Percentiles rank a stretch among this genome's conserved stretches.
These are phyloP conservation scores for Diutina pseudorugosa DNA, from an alignment of 1,139 yeast species.

Conservation along the genomic window DNA sequence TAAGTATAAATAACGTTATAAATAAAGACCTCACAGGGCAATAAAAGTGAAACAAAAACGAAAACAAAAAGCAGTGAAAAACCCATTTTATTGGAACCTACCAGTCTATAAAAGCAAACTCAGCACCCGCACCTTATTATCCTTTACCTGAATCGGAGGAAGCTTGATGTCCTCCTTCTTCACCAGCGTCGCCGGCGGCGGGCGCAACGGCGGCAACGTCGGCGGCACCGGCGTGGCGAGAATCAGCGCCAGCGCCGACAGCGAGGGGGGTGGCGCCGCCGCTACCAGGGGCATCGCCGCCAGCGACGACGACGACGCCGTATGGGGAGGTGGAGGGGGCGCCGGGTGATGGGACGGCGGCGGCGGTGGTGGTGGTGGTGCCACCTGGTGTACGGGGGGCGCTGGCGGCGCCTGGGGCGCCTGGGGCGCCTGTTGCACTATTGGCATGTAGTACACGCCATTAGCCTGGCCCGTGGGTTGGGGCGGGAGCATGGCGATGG, in stretches of 20 bases:
- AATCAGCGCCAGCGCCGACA: not conserved
- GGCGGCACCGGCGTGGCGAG: not conserved
- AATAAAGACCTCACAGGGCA: no score
- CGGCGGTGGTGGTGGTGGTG: not conserved
- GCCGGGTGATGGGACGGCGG: not conserved
- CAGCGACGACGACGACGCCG: not conserved
- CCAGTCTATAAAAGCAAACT: not conserved
- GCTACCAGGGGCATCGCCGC: not conserved
- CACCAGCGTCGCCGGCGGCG: not conserved
- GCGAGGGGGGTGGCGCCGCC: not conserved
- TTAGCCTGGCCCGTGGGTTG: not conserved
- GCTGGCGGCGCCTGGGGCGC: no score
- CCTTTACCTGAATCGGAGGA: constrained; percentile 1
- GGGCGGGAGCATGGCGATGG: not conserved
- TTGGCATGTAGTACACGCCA: not conserved
- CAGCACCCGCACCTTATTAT: not conserved
- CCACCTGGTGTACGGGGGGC: no score
- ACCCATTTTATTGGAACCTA: no score
- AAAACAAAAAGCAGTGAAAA: no score
- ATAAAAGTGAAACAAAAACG: no score
- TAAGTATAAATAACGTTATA: no score
- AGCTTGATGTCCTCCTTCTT: not conserved
- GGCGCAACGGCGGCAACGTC: not conserved
- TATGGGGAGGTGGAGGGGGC: not conserved
- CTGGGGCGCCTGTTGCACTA: not conserved